Base-by-base conservation (phyloP, 495 filamentous ascomycete species). In the Hypoxylon fuscum region DNA sequence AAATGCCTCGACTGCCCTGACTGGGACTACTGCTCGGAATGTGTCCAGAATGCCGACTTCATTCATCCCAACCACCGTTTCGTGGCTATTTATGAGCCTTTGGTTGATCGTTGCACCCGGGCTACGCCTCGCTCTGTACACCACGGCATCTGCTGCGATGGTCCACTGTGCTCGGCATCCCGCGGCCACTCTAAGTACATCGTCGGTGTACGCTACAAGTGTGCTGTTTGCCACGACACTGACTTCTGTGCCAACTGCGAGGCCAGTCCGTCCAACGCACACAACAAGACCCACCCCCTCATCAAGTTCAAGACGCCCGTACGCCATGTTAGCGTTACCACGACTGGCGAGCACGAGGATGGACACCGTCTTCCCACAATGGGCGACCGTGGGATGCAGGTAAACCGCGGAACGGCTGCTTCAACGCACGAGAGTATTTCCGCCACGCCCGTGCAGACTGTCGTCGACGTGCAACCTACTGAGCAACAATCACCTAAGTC, bases 1-100 rank as follows among this genome's bases (percentile, higher is more conserved):
- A 99, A 99, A 83, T 99, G 95, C 78, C 81, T 97, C 62, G 88
- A 89, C 67, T 99, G 95, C 81, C 95, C 96, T 25, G 95, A 99
- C 71, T 99, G 90, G 91, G 95, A 99, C 65, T 97, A 90, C 78
- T 99, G 95, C 79, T 82, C 83, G n/a, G 77, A 81, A 3, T 99
- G 95, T 76, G 74, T 90, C 47, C 74, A 80, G 56, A 85, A 79
- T 66, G 87, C 91, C 23, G 62, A 74, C 23, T 79, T 85, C 66
- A 86, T 78, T 50, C 95, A 99, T 70, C 85, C 91, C 25, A 81
- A 84, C 25, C 95, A 99, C 74, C 91, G 96, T 57, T 97, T 99
- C 76, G 92, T 91, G 17, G 85, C 91, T 27, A 84, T 98, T 48
- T 95, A 94, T 62, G 90, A 93, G 48, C 84, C 90, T 0, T 82